phyloP scores from a whole-genome alignment of 2,329 filamentous ascomycete genomes.

The Tolypocladium endophyticum region DNA sequence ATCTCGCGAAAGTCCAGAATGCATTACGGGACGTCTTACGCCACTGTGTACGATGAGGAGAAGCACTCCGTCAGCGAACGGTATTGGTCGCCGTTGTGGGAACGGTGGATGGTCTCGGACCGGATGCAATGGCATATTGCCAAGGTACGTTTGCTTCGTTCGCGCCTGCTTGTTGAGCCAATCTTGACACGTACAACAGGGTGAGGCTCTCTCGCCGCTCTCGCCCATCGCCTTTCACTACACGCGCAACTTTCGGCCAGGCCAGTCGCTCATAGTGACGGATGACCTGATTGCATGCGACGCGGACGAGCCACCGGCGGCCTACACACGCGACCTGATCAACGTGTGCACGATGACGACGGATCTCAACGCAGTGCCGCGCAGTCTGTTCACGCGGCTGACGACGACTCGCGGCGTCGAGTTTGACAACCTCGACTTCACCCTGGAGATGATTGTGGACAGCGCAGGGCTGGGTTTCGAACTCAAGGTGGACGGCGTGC shows the following conservation, averaged over 20 bases:
- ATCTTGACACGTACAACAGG: slow-evolving; percentile 30
- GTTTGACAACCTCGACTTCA: slow-evolving; percentile 75
- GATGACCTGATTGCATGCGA: slow-evolving; percentile 73
- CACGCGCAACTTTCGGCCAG: slow-evolving; percentile 72
- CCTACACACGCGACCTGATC: slow-evolving; percentile 51
- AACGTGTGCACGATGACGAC: slow-evolving; percentile 75
- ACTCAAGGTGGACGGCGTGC: slow-evolving; percentile 65
- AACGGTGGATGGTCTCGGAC: slow-evolving; percentile 74
- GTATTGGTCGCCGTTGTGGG: slow-evolving; percentile 73
- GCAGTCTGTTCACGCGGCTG: slow-evolving; percentile 60
- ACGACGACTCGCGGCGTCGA: slow-evolving; percentile 72
- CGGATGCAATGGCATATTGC: slow-evolving; percentile 81
- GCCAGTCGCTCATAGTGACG: slow-evolving; percentile 66
- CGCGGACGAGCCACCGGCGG: slow-evolving; percentile 51
- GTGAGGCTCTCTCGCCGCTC: slow-evolving; percentile 63
- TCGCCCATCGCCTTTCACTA: slow-evolving; percentile 74
- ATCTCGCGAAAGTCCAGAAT: slow-evolving; percentile 63
- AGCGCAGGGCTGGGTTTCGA: slow-evolving; percentile 69
- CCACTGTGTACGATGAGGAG: slow-evolving; percentile 67
- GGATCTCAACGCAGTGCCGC: slow-evolving; percentile 64
- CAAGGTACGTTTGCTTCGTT: slow-evolving; percentile 40
- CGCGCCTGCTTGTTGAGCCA: neutral
- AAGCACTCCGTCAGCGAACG: slow-evolving; percentile 63
- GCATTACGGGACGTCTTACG: slow-evolving; percentile 74
- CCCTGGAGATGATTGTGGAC: slow-evolving; percentile 73